Evolutionary conservation across 768 basidiomycete species (phyloP), one percentile per base, ranked within the genome.

Genomic region (Lactarius sp.): DNA sequence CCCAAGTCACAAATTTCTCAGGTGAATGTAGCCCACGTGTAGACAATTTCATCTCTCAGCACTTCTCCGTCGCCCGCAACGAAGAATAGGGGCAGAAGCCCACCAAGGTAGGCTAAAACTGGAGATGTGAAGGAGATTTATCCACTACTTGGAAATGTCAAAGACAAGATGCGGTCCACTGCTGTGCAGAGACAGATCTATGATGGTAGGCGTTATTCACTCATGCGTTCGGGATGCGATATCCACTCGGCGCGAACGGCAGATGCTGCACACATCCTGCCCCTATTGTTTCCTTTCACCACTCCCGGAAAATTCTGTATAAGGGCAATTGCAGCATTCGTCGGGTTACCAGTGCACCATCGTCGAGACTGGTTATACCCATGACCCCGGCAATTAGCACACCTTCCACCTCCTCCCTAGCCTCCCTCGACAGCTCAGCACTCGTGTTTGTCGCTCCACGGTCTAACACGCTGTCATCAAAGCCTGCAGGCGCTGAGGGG

Each of bases 141-240:
- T 67, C 85, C 88, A 22, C 68, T 76, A 6, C 71, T 89, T 33
- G 69, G 77, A 9, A 81, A 77, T 12, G 85, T 88, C 63, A 85
- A 86, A 69, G 68, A 73, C 18, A 77, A 79, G 12, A 75, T 76
- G 67, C 71, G 74, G n/a, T 78, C 89, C 2, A 94, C 94, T 1
- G 80, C 86, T 61, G 93, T 96, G n/a, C 94, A 98, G 76, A 77
- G 97, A 10, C 94, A 98, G 73, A 85, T 97, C 1, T 97, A 94
- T 70, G 94, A 98, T 71, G 93, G 92, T 81, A 56, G 72, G 55
- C 59, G 61, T 50, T n/a, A 56, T 46, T 34, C 33, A n/a, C 13
- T 4, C 16, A 16, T n/a, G 16, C n/a, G 4, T 46, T 74, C 74
- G 20, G 36, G 46, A 46, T 8, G 20, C 1, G n/a, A 9, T 46